phyloP scores from a whole-genome alignment of 805 yeast species.

The Yarrowia bubula region DNA sequence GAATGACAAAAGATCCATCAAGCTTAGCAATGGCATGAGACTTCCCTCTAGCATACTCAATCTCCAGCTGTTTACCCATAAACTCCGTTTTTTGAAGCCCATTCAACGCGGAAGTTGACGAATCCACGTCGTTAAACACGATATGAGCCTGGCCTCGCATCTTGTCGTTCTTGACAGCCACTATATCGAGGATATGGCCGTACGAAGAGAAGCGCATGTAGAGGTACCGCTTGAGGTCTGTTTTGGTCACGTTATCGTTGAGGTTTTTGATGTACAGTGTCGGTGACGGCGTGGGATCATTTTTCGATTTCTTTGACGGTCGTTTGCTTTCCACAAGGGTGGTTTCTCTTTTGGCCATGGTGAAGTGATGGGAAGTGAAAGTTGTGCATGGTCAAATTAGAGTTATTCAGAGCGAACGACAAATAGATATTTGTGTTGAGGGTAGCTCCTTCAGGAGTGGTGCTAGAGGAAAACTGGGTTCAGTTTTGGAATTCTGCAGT shows the following conservation, averaged over 20 bases:
- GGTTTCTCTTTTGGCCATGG: neutral
- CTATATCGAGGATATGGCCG: slow-evolving; percentile 41
- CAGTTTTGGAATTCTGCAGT: no score
- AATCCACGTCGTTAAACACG: slow-evolving; percentile 36
- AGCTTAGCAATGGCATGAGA: slow-evolving; percentile 37
- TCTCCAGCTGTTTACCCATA: slow-evolving; percentile 40
- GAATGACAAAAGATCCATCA: slow-evolving; percentile 35
- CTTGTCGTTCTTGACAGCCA: slow-evolving; percentile 40
- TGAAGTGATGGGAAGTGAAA: neutral
- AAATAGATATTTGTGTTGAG: no score
- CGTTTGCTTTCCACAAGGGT: slow-evolving; percentile 1
- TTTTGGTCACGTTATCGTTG: slow-evolving; percentile 40
- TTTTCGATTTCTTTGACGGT: slow-evolving; percentile 7
- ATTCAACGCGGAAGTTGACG: slow-evolving; percentile 33
- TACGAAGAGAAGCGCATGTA: slow-evolving; percentile 42
- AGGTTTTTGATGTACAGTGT: slow-evolving; percentile 44
- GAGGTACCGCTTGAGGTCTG: slow-evolving; percentile 39
- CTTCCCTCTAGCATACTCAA: slow-evolving; percentile 37
- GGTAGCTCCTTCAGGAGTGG: no score
- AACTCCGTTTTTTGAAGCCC: slow-evolving; percentile 35
- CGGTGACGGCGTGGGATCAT: slow-evolving; percentile 31
- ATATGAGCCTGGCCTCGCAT: slow-evolving; percentile 49
- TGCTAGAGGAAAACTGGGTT: no score
- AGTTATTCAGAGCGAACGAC: neutral
- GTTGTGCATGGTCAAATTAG: neutral